Percentiles rank a stretch among this genome's conserved stretches.
Evolutionary conservation across 2,329 filamentous ascomycete genomes (phyloP).

Genomic region (Aspergillus ruber): DNA sequence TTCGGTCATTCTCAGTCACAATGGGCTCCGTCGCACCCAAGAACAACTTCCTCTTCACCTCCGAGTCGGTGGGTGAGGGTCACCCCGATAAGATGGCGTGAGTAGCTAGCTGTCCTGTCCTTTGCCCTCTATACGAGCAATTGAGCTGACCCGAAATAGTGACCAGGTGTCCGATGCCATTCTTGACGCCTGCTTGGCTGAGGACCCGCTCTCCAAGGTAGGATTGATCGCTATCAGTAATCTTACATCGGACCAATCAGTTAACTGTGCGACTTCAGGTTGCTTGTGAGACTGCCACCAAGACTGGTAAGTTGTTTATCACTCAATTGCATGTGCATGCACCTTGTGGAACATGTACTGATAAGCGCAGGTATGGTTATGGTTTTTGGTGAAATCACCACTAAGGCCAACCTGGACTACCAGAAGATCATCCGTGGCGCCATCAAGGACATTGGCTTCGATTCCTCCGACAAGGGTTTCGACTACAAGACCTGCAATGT

Average conservation of each 20-base stretch:
- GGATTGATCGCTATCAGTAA: neutral
- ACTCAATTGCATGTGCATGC: neutral
- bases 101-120: slow-evolving; percentile 23
- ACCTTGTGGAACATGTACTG: neutral
- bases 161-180: slow-evolving; percentile 98
- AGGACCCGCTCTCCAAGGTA: slow-evolving; percentile 93
- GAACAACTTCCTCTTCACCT: slow-evolving; percentile 75
- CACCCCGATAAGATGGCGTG: slow-evolving; percentile 93
- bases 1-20: slow-evolving; percentile 35
- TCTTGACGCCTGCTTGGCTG: slow-evolving; percentile 91
- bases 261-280: slow-evolving; percentile 41
- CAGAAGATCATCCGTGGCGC: slow-evolving; percentile 91
- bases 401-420: slow-evolving; percentile 93
- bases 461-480: slow-evolving; percentile 94
- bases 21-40: slow-evolving; percentile 53
- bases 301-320: slow-evolving; percentile 65
- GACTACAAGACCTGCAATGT: slow-evolving; percentile 99
- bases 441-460: slow-evolving; percentile 98
- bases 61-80: slow-evolving; percentile 82
- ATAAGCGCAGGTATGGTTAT: slow-evolving; percentile 67
- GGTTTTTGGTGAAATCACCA: slow-evolving; percentile 98
- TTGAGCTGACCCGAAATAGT: slow-evolving; percentile 32
- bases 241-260: slow-evolving; percentile 1
- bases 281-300: slow-evolving; percentile 98
- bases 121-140: slow-evolving; percentile 6